Base-by-base conservation (phyloP, 169 alveolate species). In the Eimeria maxima region DNA sequence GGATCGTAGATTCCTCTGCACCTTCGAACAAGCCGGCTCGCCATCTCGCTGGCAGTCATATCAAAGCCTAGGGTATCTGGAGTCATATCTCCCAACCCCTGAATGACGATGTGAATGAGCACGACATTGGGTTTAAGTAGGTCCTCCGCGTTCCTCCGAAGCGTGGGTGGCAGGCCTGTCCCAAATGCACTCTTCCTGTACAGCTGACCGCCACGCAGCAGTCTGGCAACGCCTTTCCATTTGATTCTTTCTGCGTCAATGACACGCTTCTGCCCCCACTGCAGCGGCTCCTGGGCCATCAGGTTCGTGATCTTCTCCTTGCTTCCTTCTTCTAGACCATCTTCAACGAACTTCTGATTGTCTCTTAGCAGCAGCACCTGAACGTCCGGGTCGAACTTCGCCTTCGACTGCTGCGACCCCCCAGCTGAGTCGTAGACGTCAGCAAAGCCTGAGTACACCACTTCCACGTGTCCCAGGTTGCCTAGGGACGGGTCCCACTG, bases 401-500 rank as follows among this genome's bases (percentile, higher is more conserved):
- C 92, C 50, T 67, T 50, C 3, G 67, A 74, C 67, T 86, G 93
- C 42, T 76, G 84, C 38, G 96, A 5, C 5, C 87, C 65, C 84
- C 76, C 92, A 10, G 84, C 69, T 2, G 93, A 42, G 38, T 83
- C 91, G 33, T 93, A 93, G 18, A 93, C 76, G 53, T 93, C 96
- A 13, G 96, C 83, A 76, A 93, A 76, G 14, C 96, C 96, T 20
- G 96, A 76, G 74, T 93, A 93, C 13, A 86, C 96, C 50, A 93
- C 96, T 8, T 86, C 88, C 24, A 93, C 88, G 16, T 73, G 92
- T 14, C 96, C 96, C 60, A 93, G 87, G 47, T 86, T 53, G 57
- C 96, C 96, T 45, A 93, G 69, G 22, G 96, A 93, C 7, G 96
- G 96, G 71, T 93, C 96, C 96, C 96, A 93, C 65, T 76, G 83